Base-by-base conservation (phyloP, 1,284 basidiomycete species). In the Melampsora larici-populina region DNA sequence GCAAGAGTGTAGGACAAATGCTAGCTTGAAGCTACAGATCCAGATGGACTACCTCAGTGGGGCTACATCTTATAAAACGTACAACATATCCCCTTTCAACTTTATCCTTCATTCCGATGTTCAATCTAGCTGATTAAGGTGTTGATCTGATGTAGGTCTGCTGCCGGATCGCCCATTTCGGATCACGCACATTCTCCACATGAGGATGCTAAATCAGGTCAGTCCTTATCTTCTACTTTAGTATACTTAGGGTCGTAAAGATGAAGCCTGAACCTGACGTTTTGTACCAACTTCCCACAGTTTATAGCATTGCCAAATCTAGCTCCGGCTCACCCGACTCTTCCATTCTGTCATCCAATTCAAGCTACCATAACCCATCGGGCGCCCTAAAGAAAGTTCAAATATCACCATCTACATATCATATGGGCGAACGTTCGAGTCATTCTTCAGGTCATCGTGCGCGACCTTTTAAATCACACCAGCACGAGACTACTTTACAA, bases 1-100 rank as follows among this genome's bases (percentile, higher is more conserved):
- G 26, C 49, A 58, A 55, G 51, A 76, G 1, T 76, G 65, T 49
- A 76, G 68, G 40, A 76, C 73, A n/a, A 76, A 76, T 40, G 73
- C 73, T 46, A 58, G 51, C 31, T 43, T 76, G 26, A 76, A 76
- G 33, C 51, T 76, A 46, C 65, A 69, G 43, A 76, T 76, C 24
- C 64, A 67, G 65, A 76, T 76, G 73, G 58, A 68, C 29, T 76
- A 69, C 33, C 24, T 76, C 6, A 51, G 49, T 31, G 66, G 73
- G 46, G 24, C 62, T 40, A 62, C 64, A 24, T 55, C 73, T 48
- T 76, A 46, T 58, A 76, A 76, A 29, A 26, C 66, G 73, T 76
- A 40, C 3, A 4, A 36, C 4, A 17, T 33, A 43, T 68, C n/a
- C n/a, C 13, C 3, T 68, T 13, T 24, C 40, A 21, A 60, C 21